Percentiles rank a stretch among this genome's conserved stretches.
Conservation (phyloP, 1,284 basidiomycete species). For the Cerrena zonata region DNA sequence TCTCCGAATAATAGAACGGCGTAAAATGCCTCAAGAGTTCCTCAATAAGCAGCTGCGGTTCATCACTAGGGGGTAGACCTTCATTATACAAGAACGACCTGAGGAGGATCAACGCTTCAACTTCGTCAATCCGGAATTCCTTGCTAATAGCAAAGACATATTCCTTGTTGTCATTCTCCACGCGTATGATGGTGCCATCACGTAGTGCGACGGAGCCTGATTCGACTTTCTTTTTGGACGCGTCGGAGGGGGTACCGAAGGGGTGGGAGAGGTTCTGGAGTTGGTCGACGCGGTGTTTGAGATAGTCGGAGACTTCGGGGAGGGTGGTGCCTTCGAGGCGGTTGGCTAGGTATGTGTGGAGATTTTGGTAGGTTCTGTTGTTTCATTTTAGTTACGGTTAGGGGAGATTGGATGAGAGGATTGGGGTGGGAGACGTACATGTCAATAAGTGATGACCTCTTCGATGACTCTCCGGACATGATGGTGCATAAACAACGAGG, state of each 20-base stretch:
- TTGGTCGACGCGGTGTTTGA: slow-evolving; percentile 51
- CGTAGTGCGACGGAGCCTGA: slow-evolving; percentile 58
- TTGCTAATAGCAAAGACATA: slow-evolving; percentile 64
- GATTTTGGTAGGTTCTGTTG: slow-evolving; percentile 62
- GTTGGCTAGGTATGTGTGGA: slow-evolving; percentile 56
- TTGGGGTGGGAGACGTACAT: slow-evolving; percentile 36
- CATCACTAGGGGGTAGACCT: slow-evolving; percentile 51
- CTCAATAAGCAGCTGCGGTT: slow-evolving; percentile 38
- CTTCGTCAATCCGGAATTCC: slow-evolving; percentile 69
- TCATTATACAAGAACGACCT: slow-evolving; percentile 77
- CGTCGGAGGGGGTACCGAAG: slow-evolving; percentile 62
- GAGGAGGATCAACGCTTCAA: slow-evolving; percentile 65
- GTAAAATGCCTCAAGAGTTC: slow-evolving; percentile 68
- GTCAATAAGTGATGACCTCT: slow-evolving; percentile 51
- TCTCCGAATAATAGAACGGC: slow-evolving; percentile 76
- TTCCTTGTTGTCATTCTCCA: slow-evolving; percentile 65
- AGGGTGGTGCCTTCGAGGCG: slow-evolving; percentile 50
- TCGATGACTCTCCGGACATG: slow-evolving; percentile 40
- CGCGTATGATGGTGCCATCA: slow-evolving; percentile 55
- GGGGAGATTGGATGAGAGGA: not conserved
- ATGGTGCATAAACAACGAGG: not conserved
- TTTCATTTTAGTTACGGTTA: not conserved
- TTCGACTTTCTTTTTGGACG: slow-evolving; percentile 61
- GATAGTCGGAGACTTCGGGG: slow-evolving; percentile 51
- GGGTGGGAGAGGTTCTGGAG: slow-evolving; percentile 52